Evolutionary conservation across 805 yeast genomes (phyloP).

Genomic region (Schwanniomyces pseudopolymorphus): DNA sequence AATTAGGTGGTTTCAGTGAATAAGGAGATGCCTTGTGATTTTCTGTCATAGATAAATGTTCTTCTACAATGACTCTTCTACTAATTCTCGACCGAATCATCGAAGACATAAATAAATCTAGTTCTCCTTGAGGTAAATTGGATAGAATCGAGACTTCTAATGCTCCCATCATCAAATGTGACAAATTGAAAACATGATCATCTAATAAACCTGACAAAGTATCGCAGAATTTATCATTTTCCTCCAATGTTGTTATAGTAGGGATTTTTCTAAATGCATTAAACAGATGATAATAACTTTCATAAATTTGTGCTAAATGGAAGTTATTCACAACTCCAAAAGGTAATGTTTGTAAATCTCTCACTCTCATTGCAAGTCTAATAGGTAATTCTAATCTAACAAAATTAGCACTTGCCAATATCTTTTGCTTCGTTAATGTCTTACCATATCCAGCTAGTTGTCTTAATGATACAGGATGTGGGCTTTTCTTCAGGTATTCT

Average conservation of each 20-base stretch:
- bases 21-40: slow-evolving; percentile 53
- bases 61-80: slow-evolving; percentile 87
- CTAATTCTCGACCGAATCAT: slow-evolving; percentile 84
- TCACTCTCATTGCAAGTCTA: slow-evolving; percentile 75
- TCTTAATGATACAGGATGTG: slow-evolving; percentile 87
- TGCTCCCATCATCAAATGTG: slow-evolving; percentile 92
- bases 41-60: slow-evolving; percentile 77
- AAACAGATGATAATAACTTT: slow-evolving; percentile 84
- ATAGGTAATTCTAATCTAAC: slow-evolving; percentile 84
- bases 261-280: slow-evolving; percentile 79
- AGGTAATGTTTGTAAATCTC: slow-evolving; percentile 79
- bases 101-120: slow-evolving; percentile 75
- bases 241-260: slow-evolving; percentile 64
- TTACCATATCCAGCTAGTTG: slow-evolving; percentile 91
- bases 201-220: slow-evolving; percentile 65
- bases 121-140: slow-evolving; percentile 55
- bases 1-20: slow-evolving; percentile 50
- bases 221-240: slow-evolving; percentile 71
- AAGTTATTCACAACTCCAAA: slow-evolving; percentile 81
- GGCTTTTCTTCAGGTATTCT: slow-evolving; percentile 60
- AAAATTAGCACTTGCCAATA: slow-evolving; percentile 82
- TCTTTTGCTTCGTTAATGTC: slow-evolving; percentile 69
- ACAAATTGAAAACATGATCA: slow-evolving; percentile 77
- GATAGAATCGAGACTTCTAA: slow-evolving; percentile 69
- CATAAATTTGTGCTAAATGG: slow-evolving; percentile 85